phyloP scores from a whole-genome alignment of 108 stramenopile species.

The Skeletonema potamos region DNA sequence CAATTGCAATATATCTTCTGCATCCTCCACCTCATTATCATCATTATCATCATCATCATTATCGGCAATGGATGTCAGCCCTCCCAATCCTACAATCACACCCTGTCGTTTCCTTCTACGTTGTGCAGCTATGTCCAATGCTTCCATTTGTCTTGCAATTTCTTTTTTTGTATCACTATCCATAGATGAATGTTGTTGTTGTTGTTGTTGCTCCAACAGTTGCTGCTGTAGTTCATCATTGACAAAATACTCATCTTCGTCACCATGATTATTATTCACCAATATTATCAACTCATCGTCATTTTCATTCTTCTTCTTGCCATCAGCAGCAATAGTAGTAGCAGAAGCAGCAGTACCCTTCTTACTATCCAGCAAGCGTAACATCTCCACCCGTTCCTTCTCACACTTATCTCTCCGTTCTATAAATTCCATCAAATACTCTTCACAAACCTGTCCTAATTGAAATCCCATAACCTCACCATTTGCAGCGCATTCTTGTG shows the following conservation, averaged over 20 bases:
- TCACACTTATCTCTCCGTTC: slow-evolving; percentile 29
- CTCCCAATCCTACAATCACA: neutral
- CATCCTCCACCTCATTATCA: slow-evolving; percentile 14
- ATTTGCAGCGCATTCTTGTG: slow-evolving; percentile 51
- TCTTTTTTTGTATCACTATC: slow-evolving; percentile 50
- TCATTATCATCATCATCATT: slow-evolving; percentile 21
- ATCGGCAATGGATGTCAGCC: slow-evolving; percentile 11
- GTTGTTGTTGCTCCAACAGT: neutral
- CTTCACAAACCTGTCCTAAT: slow-evolving; percentile 72
- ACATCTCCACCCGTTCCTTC: slow-evolving; percentile 22
- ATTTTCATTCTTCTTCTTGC: slow-evolving; percentile 26
- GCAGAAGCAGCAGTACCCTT: too few relatives aligned
- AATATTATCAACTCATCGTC: neutral
- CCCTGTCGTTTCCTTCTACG: slow-evolving; percentile 6
- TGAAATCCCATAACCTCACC: slow-evolving; percentile 79
- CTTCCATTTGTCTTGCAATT: slow-evolving; percentile 49
- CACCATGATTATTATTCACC: neutral
- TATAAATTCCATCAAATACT: slow-evolving; percentile 55
- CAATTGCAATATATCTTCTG: neutral
- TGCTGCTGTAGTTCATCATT: slow-evolving; percentile 1
- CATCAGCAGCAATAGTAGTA: too few relatives aligned
- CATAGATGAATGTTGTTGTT: neutral
- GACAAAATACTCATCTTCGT: slow-evolving; percentile 8
- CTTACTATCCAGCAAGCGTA: slow-evolving; percentile 3
- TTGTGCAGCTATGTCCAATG: slow-evolving; percentile 39